Percentiles rank a stretch among this genome's conserved stretches.
phyloP scores from a whole-genome alignment of 176 grass and related monocot species.

The Pontederia crassipes region DNA sequence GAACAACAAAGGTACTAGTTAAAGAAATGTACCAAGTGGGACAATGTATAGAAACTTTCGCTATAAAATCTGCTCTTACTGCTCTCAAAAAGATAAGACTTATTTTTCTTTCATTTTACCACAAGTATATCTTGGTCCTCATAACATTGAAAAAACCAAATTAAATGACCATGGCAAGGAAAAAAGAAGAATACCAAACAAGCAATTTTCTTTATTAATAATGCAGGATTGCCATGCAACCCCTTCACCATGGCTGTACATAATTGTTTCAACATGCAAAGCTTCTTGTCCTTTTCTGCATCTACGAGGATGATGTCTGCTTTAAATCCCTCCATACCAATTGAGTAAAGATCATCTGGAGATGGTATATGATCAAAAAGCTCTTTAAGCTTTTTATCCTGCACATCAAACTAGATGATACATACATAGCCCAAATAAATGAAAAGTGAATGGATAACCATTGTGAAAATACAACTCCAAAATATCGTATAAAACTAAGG shows the following conservation, averaged over 20 bases:
- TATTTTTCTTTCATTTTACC: too few relatives aligned
- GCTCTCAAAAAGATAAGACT: too few relatives aligned
- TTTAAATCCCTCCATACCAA: slow-evolving; percentile 84
- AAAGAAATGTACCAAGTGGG: too few relatives aligned
- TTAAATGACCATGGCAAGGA: slow-evolving; percentile 2
- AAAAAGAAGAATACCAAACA: slow-evolving; percentile 46
- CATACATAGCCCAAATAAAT: neutral
- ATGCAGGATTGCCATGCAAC: slow-evolving; percentile 58
- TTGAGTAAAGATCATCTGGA: slow-evolving; percentile 63
- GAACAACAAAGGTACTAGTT: too few relatives aligned
- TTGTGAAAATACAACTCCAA: neutral
- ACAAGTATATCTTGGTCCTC: too few relatives aligned
- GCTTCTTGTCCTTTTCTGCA: slow-evolving; percentile 79
- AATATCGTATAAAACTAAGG: neutral
- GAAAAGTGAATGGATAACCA: neutral
- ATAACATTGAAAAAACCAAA: slow-evolving; percentile 5
- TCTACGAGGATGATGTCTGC: slow-evolving; percentile 91
- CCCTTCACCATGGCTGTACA: slow-evolving; percentile 81
- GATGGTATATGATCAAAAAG: slow-evolving; percentile 72
- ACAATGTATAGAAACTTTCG: too few relatives aligned
- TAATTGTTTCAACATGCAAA: slow-evolving; percentile 79
- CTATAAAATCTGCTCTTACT: too few relatives aligned
- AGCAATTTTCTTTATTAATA: slow-evolving; percentile 78
- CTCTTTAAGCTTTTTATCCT: slow-evolving; percentile 94
- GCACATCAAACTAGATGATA: slow-evolving; percentile 28